Conservation (phyloP, 1,139 yeast species). For the Taphrina deformans region DNA sequence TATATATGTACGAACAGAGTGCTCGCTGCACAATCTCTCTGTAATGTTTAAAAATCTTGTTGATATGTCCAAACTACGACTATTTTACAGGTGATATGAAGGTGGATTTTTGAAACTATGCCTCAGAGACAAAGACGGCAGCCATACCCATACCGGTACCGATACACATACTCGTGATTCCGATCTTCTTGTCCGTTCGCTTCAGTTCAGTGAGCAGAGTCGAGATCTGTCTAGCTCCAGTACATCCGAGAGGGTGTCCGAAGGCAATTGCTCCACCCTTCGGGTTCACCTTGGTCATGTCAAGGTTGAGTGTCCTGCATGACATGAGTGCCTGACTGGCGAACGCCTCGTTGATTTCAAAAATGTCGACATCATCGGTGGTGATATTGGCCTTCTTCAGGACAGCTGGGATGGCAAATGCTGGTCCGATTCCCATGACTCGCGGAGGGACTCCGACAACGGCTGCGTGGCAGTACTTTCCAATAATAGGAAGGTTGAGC, state of each 20-base stretch:
- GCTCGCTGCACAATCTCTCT: no score
- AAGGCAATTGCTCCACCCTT: conserved; percentile 95
- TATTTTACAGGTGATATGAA: not conserved
- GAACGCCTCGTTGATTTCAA: conserved; percentile 92
- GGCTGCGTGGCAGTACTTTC: conserved; percentile 72
- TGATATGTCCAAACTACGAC: not conserved
- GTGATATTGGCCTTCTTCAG: conserved; percentile 65
- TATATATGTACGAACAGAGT: not conserved
- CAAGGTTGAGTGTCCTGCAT: conserved; percentile 64
- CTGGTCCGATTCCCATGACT: conserved; percentile 97
- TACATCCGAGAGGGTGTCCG: conserved; percentile 79
- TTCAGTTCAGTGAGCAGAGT: conserved; percentile 78
- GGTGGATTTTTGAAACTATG: not conserved
- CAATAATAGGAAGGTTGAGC: conserved; percentile 65
- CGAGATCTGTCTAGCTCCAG: conserved; percentile 94
- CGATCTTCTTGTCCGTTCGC: conserved; percentile 67
- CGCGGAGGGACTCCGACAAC: conserved; percentile 94
- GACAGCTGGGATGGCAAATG: conserved; percentile 83
- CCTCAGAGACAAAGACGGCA: conserved; percentile 17
- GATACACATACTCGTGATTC: conserved; percentile 93
- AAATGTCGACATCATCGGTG: conserved; percentile 66
- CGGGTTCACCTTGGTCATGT: conserved; percentile 73
- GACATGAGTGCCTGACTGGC: conserved; percentile 93
- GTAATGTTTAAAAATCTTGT: no score
- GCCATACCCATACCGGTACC: conserved; percentile 99